Evolutionary conservation across 495 filamentous ascomycete genomes (phyloP).

Genomic region (Neurospora sp.): DNA sequence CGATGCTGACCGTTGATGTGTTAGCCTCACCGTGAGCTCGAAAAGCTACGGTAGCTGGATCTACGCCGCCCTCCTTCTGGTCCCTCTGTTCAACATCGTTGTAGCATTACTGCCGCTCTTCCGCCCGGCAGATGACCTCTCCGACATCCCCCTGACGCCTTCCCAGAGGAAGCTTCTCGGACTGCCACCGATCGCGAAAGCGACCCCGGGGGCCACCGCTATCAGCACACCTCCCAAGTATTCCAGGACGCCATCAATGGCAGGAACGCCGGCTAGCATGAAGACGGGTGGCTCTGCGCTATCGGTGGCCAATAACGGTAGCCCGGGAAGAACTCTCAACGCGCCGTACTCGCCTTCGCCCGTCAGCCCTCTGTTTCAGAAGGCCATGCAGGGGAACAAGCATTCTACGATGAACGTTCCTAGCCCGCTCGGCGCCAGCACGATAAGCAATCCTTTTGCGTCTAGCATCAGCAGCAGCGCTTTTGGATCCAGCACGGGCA

Average conservation of each 20-base stretch:
- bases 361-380: constrained; percentile 59
- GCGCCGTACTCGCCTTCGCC: constrained; percentile 18
- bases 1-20: not conserved
- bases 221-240: constrained; percentile 86
- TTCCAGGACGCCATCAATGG: constrained; percentile 55
- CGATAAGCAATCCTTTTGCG: constrained; percentile 5
- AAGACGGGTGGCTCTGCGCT: constrained; percentile 30
- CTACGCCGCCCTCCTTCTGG: constrained; percentile 36
- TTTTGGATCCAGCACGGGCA: constrained; percentile 12
- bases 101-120: constrained; percentile 58
- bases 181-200: constrained; percentile 56
- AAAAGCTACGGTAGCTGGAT: constrained; percentile 25
- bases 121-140: constrained; percentile 60
- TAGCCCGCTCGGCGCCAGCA: constrained; percentile 32
- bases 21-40: not conserved
- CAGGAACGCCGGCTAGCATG: constrained; percentile 40
- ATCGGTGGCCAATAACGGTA: constrained; percentile 1
- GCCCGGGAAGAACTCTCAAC: constrained; percentile 10
- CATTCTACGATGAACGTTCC: constrained; percentile 38
- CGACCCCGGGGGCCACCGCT: constrained; percentile 52
- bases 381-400: constrained; percentile 48
- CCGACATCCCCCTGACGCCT: constrained; percentile 86
- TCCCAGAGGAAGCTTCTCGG: constrained; percentile 78
- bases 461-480: constrained; percentile 11
- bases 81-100: constrained; percentile 50